phyloP scores from a whole-genome alignment of 1,139 yeast species.

The Saccharomycopsis hybrid region DNA sequence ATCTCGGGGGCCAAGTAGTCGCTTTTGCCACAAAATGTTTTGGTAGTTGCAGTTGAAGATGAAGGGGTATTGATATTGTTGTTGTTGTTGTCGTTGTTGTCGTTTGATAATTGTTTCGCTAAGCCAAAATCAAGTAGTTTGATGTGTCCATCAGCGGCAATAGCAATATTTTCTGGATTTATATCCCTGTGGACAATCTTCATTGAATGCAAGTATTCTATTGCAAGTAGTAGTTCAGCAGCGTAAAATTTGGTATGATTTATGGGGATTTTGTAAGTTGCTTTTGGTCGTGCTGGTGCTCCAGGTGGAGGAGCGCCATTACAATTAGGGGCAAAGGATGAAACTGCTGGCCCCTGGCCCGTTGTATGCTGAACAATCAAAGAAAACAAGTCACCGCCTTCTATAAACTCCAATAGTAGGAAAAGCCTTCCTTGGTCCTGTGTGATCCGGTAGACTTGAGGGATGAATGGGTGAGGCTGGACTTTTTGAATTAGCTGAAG shows the following conservation, averaged over 20 bases:
- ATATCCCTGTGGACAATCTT: conserved; percentile 92
- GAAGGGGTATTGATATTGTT: no score
- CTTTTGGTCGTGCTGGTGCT: no score
- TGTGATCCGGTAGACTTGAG: conserved; percentile 21
- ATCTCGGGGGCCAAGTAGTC: conserved; percentile 84
- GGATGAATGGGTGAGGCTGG: conserved; percentile 4
- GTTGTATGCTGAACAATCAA: not conserved
- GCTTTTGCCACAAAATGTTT: conserved; percentile 96
- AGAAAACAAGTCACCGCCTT: conserved; percentile 22
- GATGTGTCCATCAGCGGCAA: conserved; percentile 96
- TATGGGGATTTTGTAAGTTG: conserved; percentile 3
- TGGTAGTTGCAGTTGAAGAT: conserved; percentile 48
- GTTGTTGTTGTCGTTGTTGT: conserved; percentile 34
- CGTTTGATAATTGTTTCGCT: conserved; percentile 71
- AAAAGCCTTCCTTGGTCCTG: conserved; percentile 25
- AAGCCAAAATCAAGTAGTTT: conserved; percentile 95
- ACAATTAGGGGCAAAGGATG: no score
- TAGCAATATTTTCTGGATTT: conserved; percentile 86
- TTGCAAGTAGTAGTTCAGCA: conserved; percentile 97
- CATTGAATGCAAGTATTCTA: conserved; percentile 89
- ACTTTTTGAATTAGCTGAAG: conserved; percentile 1
- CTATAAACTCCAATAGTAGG: conserved; percentile 39
- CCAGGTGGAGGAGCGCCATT: not conserved
- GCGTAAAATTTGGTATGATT: conserved; percentile 90
- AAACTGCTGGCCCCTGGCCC: no score